A percentile compares a stretch with the other conserved stretches of the same genome.
Conservation (phyloP, 2,329 filamentous ascomycete genomes). For the Fusarium tanahbumbuense region DNA sequence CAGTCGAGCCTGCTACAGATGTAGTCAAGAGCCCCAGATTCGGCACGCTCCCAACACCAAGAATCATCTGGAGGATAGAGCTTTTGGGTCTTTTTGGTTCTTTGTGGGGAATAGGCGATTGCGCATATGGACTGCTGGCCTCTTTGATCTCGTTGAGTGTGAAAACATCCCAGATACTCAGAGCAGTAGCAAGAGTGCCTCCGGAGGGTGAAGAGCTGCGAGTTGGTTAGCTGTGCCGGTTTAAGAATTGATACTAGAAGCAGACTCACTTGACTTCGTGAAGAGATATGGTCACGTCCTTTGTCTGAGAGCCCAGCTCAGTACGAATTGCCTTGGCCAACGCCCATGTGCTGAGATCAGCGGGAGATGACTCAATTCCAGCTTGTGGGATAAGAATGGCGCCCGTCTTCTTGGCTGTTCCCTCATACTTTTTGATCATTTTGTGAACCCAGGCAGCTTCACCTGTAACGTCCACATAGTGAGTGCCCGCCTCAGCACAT, state of each 20-base stretch:
- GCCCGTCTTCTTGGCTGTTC: conserved; percentile 63
- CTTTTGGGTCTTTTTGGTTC: conserved; percentile 44
- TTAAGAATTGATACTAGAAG: neutral
- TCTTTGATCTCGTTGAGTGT: conserved; percentile 59
- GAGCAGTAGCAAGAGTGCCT: conserved; percentile 75
- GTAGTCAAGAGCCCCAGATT: conserved; percentile 68
- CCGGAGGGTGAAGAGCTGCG: conserved; percentile 63
- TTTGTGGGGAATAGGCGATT: conserved; percentile 66
- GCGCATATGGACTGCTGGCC: conserved; percentile 63
- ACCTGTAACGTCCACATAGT: conserved; percentile 73
- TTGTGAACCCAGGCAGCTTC: conserved; percentile 67
- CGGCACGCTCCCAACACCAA: conserved; percentile 62
- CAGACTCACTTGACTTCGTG: conserved; percentile 55
- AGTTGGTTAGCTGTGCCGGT: conserved; percentile 13
- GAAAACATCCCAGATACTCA: conserved; percentile 69
- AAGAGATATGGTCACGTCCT: conserved; percentile 65
- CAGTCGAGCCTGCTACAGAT: conserved; percentile 61
- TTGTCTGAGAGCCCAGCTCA: conserved; percentile 60
- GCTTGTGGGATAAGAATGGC: conserved; percentile 71
- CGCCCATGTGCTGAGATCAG: conserved; percentile 69
- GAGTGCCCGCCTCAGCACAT: conserved; percentile 71
- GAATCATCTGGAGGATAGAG: conserved; percentile 58
- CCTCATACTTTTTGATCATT: conserved; percentile 71
- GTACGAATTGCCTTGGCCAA: conserved; percentile 64
- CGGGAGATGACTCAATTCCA: conserved; percentile 71